Conservation (phyloP, 169 alveolate genomes). For the Cryptosporidium sp. region DNA sequence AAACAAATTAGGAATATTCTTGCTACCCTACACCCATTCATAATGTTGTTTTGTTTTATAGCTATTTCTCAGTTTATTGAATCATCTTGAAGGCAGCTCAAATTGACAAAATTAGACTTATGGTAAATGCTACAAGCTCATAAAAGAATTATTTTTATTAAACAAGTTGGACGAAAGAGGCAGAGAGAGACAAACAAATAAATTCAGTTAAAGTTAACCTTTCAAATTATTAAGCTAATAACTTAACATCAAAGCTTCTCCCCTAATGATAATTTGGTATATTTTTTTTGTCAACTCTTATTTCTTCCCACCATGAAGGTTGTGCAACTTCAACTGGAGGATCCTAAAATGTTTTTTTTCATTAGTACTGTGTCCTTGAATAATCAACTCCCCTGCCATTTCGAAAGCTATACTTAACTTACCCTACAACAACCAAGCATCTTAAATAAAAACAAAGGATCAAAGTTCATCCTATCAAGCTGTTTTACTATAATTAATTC, state of each 20-base stretch:
- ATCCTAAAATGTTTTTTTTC: constrained; percentile 31
- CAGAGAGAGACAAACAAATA: background rate
- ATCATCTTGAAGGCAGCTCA: background rate
- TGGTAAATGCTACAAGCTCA: background rate
- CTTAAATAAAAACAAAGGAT: constrained; percentile 64
- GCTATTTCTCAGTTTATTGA: too few species aligned
- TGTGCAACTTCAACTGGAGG: constrained; percentile 75
- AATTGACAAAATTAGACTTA: too few species aligned
- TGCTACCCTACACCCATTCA: too few species aligned
- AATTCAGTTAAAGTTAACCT: background rate
- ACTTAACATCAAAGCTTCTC: background rate
- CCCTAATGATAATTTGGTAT: background rate
- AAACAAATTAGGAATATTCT: too few species aligned
- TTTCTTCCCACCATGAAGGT: constrained; percentile 75
- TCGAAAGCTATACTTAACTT: constrained; percentile 2
- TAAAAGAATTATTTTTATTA: too few species aligned
- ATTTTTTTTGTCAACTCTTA: constrained; percentile 1
- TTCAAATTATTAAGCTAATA: background rate
- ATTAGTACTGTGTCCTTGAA: background rate
- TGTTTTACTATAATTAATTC: background rate
- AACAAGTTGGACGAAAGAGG: too few species aligned
- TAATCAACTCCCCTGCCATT: background rate
- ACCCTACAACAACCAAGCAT: constrained; percentile 73
- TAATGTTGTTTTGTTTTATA: too few species aligned
- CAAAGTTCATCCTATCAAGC: constrained; percentile 45